Percentiles rank a stretch among this genome's conserved stretches.
Conservation (phyloP, 768 basidiomycete species). For the Podaxis sp. region DNA sequence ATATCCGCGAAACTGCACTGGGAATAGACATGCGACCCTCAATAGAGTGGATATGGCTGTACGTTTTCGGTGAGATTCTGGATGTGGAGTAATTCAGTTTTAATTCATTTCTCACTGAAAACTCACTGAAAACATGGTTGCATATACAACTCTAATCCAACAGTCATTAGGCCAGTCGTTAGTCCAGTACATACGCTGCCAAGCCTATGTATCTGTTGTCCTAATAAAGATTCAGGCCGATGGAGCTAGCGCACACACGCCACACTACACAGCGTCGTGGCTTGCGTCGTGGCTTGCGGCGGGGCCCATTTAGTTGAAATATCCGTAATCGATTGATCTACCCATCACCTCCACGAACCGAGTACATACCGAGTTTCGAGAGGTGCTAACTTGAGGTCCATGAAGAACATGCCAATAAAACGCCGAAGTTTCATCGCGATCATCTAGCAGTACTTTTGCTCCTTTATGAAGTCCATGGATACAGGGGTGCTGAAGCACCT, state of each 20-base stretch:
- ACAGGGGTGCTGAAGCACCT: not conserved
- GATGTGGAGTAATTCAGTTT: no score
- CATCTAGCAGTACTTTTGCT: not conserved
- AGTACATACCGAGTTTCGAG: not conserved
- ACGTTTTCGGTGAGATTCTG: no score
- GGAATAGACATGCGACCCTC: not conserved
- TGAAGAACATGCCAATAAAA: not conserved
- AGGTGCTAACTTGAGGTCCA: not conserved
- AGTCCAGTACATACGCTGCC: not conserved
- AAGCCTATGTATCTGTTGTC: not conserved
- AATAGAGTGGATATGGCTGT: no score
- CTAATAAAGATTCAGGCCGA: not conserved
- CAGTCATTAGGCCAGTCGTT: not conserved
- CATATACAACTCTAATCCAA: not conserved
- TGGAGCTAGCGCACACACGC: not conserved
- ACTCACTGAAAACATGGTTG: not conserved
- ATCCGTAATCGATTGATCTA: no score
- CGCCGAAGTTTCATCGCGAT: constrained; percentile 1
- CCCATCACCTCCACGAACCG: not conserved
- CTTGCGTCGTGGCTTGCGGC: not conserved
- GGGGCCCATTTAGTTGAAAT: not conserved
- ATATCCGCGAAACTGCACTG: not conserved
- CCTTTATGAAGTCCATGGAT: not conserved
- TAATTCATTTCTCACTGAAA: no score
- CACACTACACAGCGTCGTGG: not conserved